phyloP scores from a whole-genome alignment of 495 filamentous ascomycete genomes.

The Aspergillus conjunctus region DNA sequence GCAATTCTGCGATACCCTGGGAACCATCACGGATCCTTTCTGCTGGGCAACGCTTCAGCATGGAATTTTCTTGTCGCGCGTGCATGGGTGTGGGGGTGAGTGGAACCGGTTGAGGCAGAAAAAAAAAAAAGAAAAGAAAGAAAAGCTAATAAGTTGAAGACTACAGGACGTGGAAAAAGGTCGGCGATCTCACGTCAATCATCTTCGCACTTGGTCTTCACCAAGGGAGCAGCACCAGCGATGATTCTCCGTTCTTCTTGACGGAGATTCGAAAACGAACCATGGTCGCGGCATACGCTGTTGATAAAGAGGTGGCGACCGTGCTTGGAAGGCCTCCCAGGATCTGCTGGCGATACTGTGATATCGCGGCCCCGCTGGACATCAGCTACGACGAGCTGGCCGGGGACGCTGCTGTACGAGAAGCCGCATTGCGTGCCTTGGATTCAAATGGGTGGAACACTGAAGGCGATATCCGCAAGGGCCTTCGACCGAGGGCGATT shows the following conservation, averaged over 20 bases:
- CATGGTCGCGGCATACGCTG: slow-evolving; percentile 48
- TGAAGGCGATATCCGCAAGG: slow-evolving; percentile 32
- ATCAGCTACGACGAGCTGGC: slow-evolving; percentile 50
- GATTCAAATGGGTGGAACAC: slow-evolving; percentile 54
- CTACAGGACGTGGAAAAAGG: slow-evolving; percentile 31
- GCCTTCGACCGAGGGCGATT: slow-evolving; percentile 42
- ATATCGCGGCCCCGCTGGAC: slow-evolving; percentile 55
- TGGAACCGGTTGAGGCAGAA: not conserved
- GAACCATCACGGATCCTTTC: slow-evolving; percentile 32
- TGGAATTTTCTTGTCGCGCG: slow-evolving; percentile 20
- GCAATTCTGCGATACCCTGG: slow-evolving; percentile 33
- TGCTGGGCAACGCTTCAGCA: slow-evolving; percentile 29
- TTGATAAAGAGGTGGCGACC: slow-evolving; percentile 50
- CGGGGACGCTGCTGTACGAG: slow-evolving; percentile 38
- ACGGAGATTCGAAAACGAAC: slow-evolving; percentile 47
- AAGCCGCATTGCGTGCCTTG: slow-evolving; percentile 39
- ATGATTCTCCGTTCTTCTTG: slow-evolving; percentile 46
- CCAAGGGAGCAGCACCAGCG: slow-evolving; percentile 38
- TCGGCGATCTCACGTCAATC: slow-evolving; percentile 31
- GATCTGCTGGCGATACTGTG: slow-evolving; percentile 51
- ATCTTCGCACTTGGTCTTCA: slow-evolving; percentile 58
- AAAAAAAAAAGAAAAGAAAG: no score
- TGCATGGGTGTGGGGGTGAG: slow-evolving; percentile 35
- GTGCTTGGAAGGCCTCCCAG: slow-evolving; percentile 56
- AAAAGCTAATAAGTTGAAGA: slow-evolving; percentile 14